phyloP scores from a whole-genome alignment of 2,329 filamentous ascomycete genomes.

The Neonectria punicea region DNA sequence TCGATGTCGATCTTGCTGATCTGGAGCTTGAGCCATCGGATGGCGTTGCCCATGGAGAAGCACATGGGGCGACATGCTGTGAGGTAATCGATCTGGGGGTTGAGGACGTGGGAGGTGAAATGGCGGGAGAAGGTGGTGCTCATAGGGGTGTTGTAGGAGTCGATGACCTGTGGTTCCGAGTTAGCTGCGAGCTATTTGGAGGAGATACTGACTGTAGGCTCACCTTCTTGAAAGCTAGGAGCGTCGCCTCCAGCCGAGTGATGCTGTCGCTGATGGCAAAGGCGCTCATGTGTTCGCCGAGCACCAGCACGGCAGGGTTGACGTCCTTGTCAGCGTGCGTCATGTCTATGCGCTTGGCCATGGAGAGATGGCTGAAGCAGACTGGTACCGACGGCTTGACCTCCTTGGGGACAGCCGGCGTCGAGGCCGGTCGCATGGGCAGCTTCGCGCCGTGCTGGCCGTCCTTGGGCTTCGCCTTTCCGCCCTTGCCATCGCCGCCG shows the following conservation, averaged over 20 bases:
- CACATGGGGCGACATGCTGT: constrained; percentile 94
- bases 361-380: constrained; percentile 85
- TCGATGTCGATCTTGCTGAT: constrained; percentile 92
- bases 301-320: constrained; percentile 83
- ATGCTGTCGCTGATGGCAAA: constrained; percentile 92
- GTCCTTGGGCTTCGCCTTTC: constrained; percentile 60
- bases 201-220: constrained; percentile 21
- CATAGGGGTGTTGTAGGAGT: constrained; percentile 89
- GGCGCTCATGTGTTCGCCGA: constrained; percentile 90
- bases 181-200: constrained; percentile 10
- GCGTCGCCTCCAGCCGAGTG: constrained; percentile 85
- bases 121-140: constrained; percentile 89
- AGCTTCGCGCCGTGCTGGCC: constrained; percentile 49
- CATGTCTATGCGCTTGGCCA: constrained; percentile 66
- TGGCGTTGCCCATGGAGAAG: constrained; percentile 96
- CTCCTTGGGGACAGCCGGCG: constrained; percentile 56
- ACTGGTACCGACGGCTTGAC: constrained; percentile 71
- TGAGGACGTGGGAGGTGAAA: constrained; percentile 89
- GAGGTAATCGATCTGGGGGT: constrained; percentile 94
- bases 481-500: constrained; percentile 56
- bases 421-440: constrained; percentile 47
- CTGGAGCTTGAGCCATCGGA: constrained; percentile 91
- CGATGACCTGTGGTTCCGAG: constrained; percentile 74
- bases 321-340: constrained; percentile 78
- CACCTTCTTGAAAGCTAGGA: constrained; percentile 90